phyloP scores from a whole-genome alignment of 192 early-diverging fungal genomes.

The Backusella circina region DNA sequence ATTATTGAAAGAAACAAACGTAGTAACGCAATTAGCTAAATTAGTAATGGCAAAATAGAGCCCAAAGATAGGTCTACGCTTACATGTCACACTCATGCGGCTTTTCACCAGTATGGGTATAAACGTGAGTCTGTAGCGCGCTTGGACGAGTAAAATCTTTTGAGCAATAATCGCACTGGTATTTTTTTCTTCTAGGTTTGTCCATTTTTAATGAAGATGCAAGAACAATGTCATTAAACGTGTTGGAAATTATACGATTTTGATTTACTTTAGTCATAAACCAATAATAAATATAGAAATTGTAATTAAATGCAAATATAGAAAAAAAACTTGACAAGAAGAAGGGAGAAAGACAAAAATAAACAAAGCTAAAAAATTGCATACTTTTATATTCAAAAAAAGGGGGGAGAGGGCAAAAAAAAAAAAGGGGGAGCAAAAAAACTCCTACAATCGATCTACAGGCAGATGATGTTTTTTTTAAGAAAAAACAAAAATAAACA shows the following conservation, averaged over 20 bases:
- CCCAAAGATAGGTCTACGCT: neutral
- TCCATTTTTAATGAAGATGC: neutral
- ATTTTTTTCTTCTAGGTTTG: neutral
- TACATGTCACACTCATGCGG: conserved; percentile 19
- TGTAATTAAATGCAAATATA: conserved; percentile 1
- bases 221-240: neutral
- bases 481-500: neutral
- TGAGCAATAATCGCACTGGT: conserved; percentile 10
- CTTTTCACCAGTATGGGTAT: conserved; percentile 29
- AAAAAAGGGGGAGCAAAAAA: neutral
- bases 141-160: conserved; percentile 21
- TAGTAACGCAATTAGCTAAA: neutral
- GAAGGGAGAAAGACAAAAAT: conserved; percentile 1
- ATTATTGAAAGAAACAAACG: neutral
- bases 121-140: conserved; percentile 15
- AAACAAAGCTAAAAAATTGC: neutral
- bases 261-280: neutral
- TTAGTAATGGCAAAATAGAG: neutral
- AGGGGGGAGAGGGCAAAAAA: neutral
- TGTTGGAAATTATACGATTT: neutral
- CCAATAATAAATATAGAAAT: neutral
- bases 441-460: neutral
- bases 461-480: neutral
- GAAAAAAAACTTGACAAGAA: conserved; percentile 1
- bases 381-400: neutral